phyloP scores from a whole-genome alignment of 1,139 yeast species.

The Candida sp. region DNA sequence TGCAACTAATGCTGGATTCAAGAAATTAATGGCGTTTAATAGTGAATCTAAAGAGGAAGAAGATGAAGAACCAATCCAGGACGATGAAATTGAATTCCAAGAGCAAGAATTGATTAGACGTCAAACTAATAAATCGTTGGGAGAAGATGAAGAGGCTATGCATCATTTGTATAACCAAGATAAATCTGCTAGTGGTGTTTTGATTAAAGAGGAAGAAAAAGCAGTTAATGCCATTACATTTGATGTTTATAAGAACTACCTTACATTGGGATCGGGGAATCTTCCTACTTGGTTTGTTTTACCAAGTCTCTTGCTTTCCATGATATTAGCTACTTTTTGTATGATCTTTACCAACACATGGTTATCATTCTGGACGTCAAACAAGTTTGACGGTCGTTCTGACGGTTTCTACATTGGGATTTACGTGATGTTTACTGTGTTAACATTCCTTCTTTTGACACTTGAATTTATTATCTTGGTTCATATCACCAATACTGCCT shows the following conservation, averaged over 20 bases:
- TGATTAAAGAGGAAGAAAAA: slow-evolving; percentile 28
- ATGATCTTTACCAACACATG: slow-evolving; percentile 71
- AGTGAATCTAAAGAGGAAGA: slow-evolving; percentile 13
- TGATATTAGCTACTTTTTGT: slow-evolving; percentile 50
- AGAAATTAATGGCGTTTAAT: slow-evolving; percentile 49
- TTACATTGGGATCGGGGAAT: slow-evolving; percentile 56
- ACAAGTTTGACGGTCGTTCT: slow-evolving; percentile 45
- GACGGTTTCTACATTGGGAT: slow-evolving; percentile 69
- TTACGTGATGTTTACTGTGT: slow-evolving; percentile 55
- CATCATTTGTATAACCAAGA: slow-evolving; percentile 15
- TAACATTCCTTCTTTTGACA: slow-evolving; percentile 31
- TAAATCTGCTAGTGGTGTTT: slow-evolving; percentile 25
- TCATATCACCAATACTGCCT: slow-evolving; percentile 47
- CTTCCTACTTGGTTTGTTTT: slow-evolving; percentile 23
- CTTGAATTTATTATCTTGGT: slow-evolving; percentile 46
- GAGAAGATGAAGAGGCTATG: slow-evolving; percentile 18
- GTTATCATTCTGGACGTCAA: slow-evolving; percentile 80
- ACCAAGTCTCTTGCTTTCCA: slow-evolving; percentile 8
- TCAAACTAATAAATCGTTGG: slow-evolving; percentile 13
- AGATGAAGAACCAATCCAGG: slow-evolving; percentile 14
- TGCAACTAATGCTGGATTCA: slow-evolving; percentile 42
- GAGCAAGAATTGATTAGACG: slow-evolving; percentile 40
- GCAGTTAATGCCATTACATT: slow-evolving; percentile 36
- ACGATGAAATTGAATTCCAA: slow-evolving; percentile 8
- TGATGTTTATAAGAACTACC: slow-evolving; percentile 40